A percentile compares a stretch with the other conserved stretches of the same genome.
Conservation (phyloP, 78 protist species). For the Goniomonas avonlea region DNA sequence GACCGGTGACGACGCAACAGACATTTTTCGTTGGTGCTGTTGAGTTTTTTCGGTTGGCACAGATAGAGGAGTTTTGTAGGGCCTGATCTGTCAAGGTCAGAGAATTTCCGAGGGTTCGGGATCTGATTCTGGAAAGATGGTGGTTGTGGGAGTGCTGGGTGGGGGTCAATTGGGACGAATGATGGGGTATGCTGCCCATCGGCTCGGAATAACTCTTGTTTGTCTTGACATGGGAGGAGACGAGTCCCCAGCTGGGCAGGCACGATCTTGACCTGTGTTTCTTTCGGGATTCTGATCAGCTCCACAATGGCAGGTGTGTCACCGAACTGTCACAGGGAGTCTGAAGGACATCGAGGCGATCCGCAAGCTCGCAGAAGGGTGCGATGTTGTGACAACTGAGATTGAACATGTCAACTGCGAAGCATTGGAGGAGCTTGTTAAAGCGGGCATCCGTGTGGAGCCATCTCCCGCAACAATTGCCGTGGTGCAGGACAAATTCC, state of each 20-base stretch:
- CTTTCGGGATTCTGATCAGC: neutral
- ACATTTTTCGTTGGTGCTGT: too few species aligned
- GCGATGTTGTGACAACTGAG: conserved; percentile 53
- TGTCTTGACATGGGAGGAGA: conserved; percentile 31
- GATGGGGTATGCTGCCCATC: conserved; percentile 43
- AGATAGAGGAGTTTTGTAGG: too few species aligned
- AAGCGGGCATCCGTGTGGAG: conserved; percentile 9
- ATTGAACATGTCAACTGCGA: conserved; percentile 49
- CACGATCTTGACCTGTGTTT: neutral
- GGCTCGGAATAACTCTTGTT: conserved; percentile 28
- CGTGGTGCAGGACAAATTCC: conserved; percentile 53
- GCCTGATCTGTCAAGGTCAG: too few species aligned
- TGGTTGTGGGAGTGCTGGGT: conserved; percentile 43
- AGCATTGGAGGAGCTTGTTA: conserved; percentile 19
- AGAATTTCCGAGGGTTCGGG: too few species aligned
- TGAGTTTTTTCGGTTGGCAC: too few species aligned
- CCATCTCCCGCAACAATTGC: conserved; percentile 40
- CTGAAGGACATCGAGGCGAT: conserved; percentile 6
- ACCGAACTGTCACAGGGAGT: neutral
- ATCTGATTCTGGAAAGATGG: too few species aligned
- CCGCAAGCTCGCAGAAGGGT: conserved; percentile 5
- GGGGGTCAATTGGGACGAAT: conserved; percentile 64
- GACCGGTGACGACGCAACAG: too few species aligned
- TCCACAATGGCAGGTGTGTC: neutral
- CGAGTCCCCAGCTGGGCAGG: conserved; percentile 31